Evolutionary conservation across 2,329 filamentous ascomycete species (phyloP).

Genomic region (Huntiella bhutanensis): DNA sequence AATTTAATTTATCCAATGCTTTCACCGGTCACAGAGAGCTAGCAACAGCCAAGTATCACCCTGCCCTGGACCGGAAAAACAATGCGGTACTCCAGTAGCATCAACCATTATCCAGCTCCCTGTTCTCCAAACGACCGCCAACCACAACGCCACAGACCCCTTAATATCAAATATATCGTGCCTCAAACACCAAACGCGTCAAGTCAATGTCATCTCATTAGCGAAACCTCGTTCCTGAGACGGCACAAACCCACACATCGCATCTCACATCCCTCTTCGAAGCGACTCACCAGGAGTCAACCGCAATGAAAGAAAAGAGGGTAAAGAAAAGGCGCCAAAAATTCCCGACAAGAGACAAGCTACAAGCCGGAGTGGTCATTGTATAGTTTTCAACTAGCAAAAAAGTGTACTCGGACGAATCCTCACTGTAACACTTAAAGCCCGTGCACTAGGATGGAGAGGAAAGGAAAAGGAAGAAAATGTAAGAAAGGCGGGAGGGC

Average conservation of each 20-base stretch:
- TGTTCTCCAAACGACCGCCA: too few species aligned
- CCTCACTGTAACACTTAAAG: conserved; percentile 65
- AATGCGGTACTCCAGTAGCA: too few species aligned
- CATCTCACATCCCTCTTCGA: conserved; percentile 22
- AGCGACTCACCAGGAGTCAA: conserved; percentile 17
- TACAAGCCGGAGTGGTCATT: conserved; percentile 47
- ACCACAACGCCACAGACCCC: conserved; percentile 27
- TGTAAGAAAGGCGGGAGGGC: conserved; percentile 12
- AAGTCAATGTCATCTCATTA: conserved; percentile 49
- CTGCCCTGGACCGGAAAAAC: too few species aligned
- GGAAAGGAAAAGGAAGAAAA: conserved; percentile 25
- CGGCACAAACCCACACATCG: conserved; percentile 44
- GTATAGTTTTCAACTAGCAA: conserved; percentile 78
- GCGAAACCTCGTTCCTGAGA: conserved; percentile 68
- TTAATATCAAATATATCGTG: conserved; percentile 56
- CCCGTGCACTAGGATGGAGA: conserved; percentile 46
- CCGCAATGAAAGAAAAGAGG: conserved; percentile 25
- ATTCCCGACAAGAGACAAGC: conserved; percentile 50
- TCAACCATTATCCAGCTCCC: too few species aligned
- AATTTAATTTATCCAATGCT: too few species aligned
- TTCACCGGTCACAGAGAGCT: too few species aligned
- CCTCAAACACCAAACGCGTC: conserved; percentile 32
- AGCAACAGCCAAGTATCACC: too few species aligned
- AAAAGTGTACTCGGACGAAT: conserved; percentile 56
- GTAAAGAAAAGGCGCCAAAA: conserved; percentile 35